Base-by-base conservation (phyloP, 768 basidiomycete genomes). In the Podaxis mareebaensis region DNA sequence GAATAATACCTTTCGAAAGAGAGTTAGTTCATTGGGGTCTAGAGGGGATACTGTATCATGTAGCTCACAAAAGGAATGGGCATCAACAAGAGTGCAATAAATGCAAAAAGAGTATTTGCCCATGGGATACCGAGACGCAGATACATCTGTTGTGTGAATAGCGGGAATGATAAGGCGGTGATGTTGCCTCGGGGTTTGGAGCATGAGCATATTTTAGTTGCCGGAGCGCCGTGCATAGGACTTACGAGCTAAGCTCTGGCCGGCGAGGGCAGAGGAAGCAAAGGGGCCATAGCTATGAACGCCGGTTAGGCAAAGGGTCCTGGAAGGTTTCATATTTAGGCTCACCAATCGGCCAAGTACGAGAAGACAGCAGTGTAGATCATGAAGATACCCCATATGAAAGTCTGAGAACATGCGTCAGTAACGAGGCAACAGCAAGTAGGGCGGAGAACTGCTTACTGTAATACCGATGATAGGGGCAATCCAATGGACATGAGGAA, bases 231-330 rank as follows among this genome's bases (percentile, higher is more conserved):
- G 33, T 33, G 8, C 7, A 10, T 33, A 33, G 33, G 33, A 69
- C 81, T 64, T 63, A 81, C 87, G 78, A 63, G 79, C 78, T 55
- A 88, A 74, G 66, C 81, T 85, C 71, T 88, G 86, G 1, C 82
- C 88, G 0, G 88, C 86, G 28, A 88, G 71, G 3, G 87, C 86
- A 0, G 85, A 86, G 0, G 85, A 87, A 20, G 88, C 86, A 67
- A 84, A 88, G 4, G 76, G 74, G 0, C 80, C 79, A 55, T 83
- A 82, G 66, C 82, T 73, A 64, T 38, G 28, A 53, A 46, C 5
- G 17, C 49, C 26, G 12, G 3, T 30, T 22, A 17, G 44, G 4
- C 28, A 53, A n/a, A 33, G 17, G n/a, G 65, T 42, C 3, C n/a
- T 46, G 28, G 6, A 36, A 17, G 10, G 10, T 11, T 24, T 24